A percentile compares a stretch with the other conserved stretches of the same genome.
phyloP scores from a whole-genome alignment of 2,329 filamentous ascomycete species.

The Pestalotiopsis sp. region DNA sequence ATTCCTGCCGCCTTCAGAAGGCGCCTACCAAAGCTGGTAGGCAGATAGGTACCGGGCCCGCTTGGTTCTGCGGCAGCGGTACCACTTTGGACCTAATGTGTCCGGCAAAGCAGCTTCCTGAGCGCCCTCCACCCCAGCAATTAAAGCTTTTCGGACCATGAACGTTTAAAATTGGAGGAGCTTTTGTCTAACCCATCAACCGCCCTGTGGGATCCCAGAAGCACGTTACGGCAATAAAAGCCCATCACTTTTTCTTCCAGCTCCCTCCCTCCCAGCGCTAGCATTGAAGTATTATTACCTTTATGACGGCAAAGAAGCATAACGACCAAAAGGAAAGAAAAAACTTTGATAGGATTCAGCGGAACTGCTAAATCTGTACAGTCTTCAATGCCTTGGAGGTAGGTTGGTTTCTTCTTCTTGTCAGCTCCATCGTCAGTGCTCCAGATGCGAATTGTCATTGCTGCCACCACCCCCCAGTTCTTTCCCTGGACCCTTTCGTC shows the following conservation, averaged over 20 bases:
- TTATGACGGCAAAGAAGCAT: neutral
- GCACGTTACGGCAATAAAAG: neutral
- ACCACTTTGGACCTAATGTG: neutral
- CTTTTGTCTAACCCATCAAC: conserved; percentile 10
- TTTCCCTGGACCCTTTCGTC: neutral
- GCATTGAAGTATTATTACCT: neutral
- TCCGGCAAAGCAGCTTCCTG: neutral
- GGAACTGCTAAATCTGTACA: neutral
- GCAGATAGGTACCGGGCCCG: neutral
- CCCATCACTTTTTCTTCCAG: neutral
- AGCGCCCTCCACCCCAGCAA: neutral
- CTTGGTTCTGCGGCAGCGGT: neutral
- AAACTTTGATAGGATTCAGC: neutral
- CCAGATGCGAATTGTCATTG: neutral
- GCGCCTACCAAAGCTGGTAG: neutral
- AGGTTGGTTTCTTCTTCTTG: neutral
- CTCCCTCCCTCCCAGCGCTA: neutral
- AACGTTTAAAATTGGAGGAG: conserved; percentile 12
- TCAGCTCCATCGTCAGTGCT: neutral
- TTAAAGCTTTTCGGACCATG: conserved; percentile 8
- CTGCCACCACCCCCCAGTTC: neutral
- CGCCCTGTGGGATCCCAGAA: neutral
- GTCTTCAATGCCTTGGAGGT: neutral
- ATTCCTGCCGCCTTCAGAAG: neutral
- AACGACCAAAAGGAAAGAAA: neutral